Conservation (phyloP, 78 protist genomes). For the Dictyostelium brefeldianum region DNA sequence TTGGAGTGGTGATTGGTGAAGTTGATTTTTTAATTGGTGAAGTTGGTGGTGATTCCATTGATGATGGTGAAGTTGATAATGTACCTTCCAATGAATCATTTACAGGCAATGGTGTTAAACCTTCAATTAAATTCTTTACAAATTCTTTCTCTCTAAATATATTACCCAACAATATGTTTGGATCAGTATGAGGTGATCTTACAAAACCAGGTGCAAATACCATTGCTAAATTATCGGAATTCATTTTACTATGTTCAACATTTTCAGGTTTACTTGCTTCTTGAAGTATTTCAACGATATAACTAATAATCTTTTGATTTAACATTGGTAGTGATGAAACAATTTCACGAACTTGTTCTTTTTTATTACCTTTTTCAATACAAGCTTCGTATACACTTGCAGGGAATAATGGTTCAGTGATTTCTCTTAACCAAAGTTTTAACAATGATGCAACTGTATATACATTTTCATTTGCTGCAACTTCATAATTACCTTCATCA, state of each 20-base stretch:
- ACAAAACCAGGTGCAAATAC: slow-evolving; percentile 58
- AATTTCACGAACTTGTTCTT: not conserved
- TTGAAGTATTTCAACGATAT: slow-evolving; percentile 25
- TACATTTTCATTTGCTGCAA: slow-evolving; percentile 32
- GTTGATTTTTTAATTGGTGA: not conserved
- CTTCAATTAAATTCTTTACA: slow-evolving; percentile 37
- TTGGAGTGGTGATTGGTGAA: not conserved
- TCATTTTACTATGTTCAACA: slow-evolving; percentile 38
- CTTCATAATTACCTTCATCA: slow-evolving; percentile 47
- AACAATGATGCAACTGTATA: slow-evolving; percentile 50
- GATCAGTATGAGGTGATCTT: slow-evolving; percentile 36
- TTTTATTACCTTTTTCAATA: not conserved
- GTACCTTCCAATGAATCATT: slow-evolving; percentile 12
- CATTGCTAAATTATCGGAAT: slow-evolving; percentile 41
- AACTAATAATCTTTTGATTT: slow-evolving; percentile 27
- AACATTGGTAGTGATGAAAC: slow-evolving; percentile 2
- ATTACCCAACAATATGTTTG: slow-evolving; percentile 32
- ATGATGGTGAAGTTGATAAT: not conserved
- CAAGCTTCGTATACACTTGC: not conserved
- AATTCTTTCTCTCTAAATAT: slow-evolving; percentile 48
- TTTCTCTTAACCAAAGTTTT: slow-evolving; percentile 60
- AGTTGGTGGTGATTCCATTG: slow-evolving; percentile 1
- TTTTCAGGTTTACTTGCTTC: slow-evolving; percentile 26
- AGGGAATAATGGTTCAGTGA: slow-evolving; percentile 48
- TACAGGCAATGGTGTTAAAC: slow-evolving; percentile 4